These are phyloP conservation scores for Alternaria brassicae DNA, from an alignment of 2,329 filamentous ascomycete genomes.

Conservation along the genomic window DNA sequence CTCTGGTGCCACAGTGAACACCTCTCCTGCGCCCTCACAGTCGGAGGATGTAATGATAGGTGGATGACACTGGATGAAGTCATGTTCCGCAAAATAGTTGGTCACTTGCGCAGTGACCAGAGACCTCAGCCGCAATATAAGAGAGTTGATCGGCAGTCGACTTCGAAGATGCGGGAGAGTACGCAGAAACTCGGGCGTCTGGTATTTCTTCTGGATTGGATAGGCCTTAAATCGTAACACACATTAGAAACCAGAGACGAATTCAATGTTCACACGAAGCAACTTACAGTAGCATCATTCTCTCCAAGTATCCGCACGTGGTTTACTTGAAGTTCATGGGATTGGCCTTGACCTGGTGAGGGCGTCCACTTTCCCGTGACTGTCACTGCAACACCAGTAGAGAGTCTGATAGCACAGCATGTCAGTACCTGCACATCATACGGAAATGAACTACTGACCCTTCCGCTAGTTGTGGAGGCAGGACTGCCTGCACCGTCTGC, in stretches of 20 bases:
- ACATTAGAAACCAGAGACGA: constrained; percentile 24
- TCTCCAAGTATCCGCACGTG: constrained; percentile 74
- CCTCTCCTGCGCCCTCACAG: constrained; percentile 94
- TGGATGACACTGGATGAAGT: constrained; percentile 85
- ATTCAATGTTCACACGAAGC: constrained; percentile 2
- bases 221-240: constrained; percentile 67
- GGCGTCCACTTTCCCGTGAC: constrained; percentile 79
- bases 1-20: constrained; percentile 71
- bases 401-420: constrained; percentile 64
- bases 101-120: constrained; percentile 76
- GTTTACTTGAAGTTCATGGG: constrained; percentile 79
- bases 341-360: constrained; percentile 73
- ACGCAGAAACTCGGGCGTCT: constrained; percentile 86
- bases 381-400: constrained; percentile 80
- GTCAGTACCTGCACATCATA: constrained; percentile 23
- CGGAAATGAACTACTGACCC: constrained; percentile 63
- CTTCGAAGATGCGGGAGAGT: constrained; percentile 86
- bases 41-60: constrained; percentile 96
- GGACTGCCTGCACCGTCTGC: constrained; percentile 78
- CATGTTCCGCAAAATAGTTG: constrained; percentile 73
- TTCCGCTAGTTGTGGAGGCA: constrained; percentile 73
- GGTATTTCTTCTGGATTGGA: constrained; percentile 96
- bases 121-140: constrained; percentile 83
- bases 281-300: constrained; percentile 77
- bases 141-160: constrained; percentile 80